A percentile compares a stretch with the other conserved stretches of the same genome.
Evolutionary conservation across 176 grass and related monocot species (phyloP).

Genomic region (Cenchrus purpureus): DNA sequence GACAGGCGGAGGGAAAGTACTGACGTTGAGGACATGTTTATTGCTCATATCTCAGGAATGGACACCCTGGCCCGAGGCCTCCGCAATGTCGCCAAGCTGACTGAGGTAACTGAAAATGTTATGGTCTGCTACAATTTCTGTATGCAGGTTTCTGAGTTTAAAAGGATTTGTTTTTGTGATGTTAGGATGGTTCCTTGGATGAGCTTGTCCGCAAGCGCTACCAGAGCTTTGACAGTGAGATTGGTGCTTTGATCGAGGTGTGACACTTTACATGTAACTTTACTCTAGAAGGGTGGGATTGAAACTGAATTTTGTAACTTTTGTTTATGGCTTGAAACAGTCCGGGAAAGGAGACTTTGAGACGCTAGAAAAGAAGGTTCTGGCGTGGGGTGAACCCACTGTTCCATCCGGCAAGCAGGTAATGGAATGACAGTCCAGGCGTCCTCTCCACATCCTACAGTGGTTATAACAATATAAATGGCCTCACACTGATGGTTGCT

Average conservation of each 20-base stretch:
- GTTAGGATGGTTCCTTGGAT: constrained; percentile 80
- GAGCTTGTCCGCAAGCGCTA: constrained; percentile 92
- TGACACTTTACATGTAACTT: background rate
- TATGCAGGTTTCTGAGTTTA: background rate
- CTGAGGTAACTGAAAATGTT: constrained; percentile 60
- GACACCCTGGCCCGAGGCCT: constrained; percentile 84
- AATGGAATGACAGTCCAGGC: constrained; percentile 4
- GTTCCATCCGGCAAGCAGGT: constrained; percentile 93
- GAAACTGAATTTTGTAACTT: constrained; percentile 2
- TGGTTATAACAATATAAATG: background rate
- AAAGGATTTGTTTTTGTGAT: background rate
- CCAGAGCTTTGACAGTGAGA: constrained; percentile 87
- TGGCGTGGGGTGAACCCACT: constrained; percentile 89
- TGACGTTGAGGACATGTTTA: constrained; percentile 93
- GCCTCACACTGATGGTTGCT: background rate
- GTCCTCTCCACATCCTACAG: background rate
- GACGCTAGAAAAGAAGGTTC: constrained; percentile 79
- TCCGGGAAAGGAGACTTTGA: constrained; percentile 87
- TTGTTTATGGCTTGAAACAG: constrained; percentile 46
- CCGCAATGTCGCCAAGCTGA: constrained; percentile 76
- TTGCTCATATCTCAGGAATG: constrained; percentile 98
- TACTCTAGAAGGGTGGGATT: background rate
- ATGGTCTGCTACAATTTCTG: background rate
- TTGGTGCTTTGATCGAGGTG: constrained; percentile 82
- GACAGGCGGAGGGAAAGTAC: constrained; percentile 95